Conservation (phyloP, 352 stramenopile genomes). For the Phytophthora pisi region DNA sequence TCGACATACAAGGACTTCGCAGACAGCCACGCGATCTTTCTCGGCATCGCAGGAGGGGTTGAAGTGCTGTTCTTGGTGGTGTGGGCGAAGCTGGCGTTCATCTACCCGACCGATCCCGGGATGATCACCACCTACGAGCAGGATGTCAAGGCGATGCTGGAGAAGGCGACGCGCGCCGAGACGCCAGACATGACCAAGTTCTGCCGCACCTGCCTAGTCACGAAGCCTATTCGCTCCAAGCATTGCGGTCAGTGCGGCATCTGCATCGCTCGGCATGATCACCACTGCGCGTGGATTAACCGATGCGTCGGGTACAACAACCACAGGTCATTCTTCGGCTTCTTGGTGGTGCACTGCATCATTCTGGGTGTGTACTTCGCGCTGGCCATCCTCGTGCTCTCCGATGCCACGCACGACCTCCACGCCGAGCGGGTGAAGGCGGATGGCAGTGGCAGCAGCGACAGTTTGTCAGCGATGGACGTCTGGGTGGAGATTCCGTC, state of each 20-base stretch:
- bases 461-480: constrained; percentile 49
- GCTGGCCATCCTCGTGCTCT: constrained; percentile 49
- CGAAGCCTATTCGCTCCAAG: constrained; percentile 80
- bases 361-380: constrained; percentile 53
- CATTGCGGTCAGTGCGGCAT: constrained; percentile 80
- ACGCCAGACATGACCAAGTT: constrained; percentile 52
- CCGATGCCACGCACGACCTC: constrained; percentile 41
- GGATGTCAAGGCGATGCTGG: constrained; percentile 62
- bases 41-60: constrained; percentile 46
- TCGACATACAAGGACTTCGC: constrained; percentile 45
- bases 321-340: constrained; percentile 79
- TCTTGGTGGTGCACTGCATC: constrained; percentile 72
- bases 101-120: constrained; percentile 65
- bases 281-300: constrained; percentile 91
- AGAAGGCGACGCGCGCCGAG: constrained; percentile 47
- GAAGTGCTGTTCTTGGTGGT: constrained; percentile 56
- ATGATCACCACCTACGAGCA: constrained; percentile 54
- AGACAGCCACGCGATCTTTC: constrained; percentile 36
- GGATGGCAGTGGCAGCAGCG: constrained; percentile 19
- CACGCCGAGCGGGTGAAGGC: constrained; percentile 35
- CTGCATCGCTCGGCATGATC: constrained; percentile 85
- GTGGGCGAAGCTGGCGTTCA: constrained; percentile 59
- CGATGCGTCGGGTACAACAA: constrained; percentile 81
- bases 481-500: constrained; percentile 67
- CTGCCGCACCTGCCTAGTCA: constrained; percentile 74